A percentile compares a stretch with the other conserved stretches of the same genome.
These are phyloP conservation scores for Waltiozyma sp. DNA, from an alignment of 1,139 yeast genomes.

Conservation along the genomic window DNA sequence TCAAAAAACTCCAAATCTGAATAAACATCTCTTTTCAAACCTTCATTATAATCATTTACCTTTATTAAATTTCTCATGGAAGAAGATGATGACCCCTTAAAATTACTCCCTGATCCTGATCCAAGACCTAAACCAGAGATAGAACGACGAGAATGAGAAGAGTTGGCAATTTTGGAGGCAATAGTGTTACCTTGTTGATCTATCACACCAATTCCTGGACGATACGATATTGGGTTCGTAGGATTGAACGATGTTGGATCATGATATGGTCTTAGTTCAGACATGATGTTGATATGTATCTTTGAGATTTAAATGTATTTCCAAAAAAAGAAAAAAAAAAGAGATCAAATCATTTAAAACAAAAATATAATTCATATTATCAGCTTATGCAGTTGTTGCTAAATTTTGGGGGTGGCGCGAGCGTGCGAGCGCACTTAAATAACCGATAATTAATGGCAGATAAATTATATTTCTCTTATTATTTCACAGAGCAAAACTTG, in stretches of 20 bases:
- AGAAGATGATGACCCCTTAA: not conserved
- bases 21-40: constrained; percentile 34
- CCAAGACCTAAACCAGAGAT: constrained; percentile 6
- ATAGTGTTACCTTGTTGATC: constrained; percentile 27
- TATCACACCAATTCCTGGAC: constrained; percentile 48
- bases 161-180: constrained; percentile 23
- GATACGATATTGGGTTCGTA: constrained; percentile 50
- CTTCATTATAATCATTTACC: constrained; percentile 11
- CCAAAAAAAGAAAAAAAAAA: too few relatives aligned
- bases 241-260: constrained; percentile 61
- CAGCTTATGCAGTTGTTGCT: too few relatives aligned
- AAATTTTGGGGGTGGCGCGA: too few relatives aligned
- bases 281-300: not conserved
- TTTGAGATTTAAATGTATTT: too few relatives aligned
- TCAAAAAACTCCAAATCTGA: constrained; percentile 61
- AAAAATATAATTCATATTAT: too few relatives aligned
- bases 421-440: too few relatives aligned
- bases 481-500: too few relatives aligned
- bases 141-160: constrained; percentile 5
- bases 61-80: constrained; percentile 13
- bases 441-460: too few relatives aligned
- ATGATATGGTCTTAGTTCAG: constrained; percentile 55
- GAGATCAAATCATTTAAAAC: too few relatives aligned
- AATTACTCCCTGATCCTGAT: not conserved
- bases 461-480: too few relatives aligned